A percentile compares a stretch with the other conserved stretches of the same genome.
Evolutionary conservation across 768 basidiomycete species (phyloP).

Genomic region (Suillus paluster): DNA sequence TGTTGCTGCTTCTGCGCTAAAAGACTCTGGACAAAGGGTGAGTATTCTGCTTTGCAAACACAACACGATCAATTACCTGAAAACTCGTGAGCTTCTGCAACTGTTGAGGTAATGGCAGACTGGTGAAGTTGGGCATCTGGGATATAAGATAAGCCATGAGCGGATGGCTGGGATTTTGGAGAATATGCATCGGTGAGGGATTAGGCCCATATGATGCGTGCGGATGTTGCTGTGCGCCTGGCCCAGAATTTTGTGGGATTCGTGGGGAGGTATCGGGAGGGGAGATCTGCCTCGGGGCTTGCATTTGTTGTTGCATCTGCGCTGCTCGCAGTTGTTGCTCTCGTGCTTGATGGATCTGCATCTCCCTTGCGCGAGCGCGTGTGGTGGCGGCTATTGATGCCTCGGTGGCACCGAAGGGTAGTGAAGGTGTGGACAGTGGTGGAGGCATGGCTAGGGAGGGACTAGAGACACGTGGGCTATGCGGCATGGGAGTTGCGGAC

Average conservation of each 20-base stretch:
- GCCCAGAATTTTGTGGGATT: conserved; percentile 20
- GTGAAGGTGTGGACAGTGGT: conserved; percentile 32
- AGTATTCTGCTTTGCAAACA: conserved; percentile 12
- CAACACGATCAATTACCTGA: conserved; percentile 44
- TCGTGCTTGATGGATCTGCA: conserved; percentile 41
- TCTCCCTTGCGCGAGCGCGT: conserved; percentile 38
- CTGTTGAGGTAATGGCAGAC: conserved; percentile 56
- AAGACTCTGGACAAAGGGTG: conserved; percentile 10
- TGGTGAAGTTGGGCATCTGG: conserved; percentile 56
- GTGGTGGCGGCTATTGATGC: conserved; percentile 37
- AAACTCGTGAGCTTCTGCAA: conserved; percentile 59
- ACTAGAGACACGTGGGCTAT: conserved; percentile 39
- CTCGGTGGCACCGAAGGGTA: conserved; percentile 37
- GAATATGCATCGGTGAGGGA: conserved; percentile 45
- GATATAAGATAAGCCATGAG: conserved; percentile 59
- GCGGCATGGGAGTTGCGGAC: conserved; percentile 21
- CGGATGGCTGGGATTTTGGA: conserved; percentile 61
- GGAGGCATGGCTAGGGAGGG: conserved; percentile 37
- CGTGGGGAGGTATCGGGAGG: conserved; percentile 38
- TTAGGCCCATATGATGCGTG: conserved; percentile 30
- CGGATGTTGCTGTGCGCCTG: conserved; percentile 22
- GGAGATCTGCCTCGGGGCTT: conserved; percentile 46
- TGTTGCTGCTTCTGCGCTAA: conserved; percentile 34
- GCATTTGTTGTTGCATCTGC: conserved; percentile 39
- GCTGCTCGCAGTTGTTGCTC: conserved; percentile 38